Evolutionary conservation across 129 eudicot species (phyloP).

Genomic region (Flaveria bidentis): DNA sequence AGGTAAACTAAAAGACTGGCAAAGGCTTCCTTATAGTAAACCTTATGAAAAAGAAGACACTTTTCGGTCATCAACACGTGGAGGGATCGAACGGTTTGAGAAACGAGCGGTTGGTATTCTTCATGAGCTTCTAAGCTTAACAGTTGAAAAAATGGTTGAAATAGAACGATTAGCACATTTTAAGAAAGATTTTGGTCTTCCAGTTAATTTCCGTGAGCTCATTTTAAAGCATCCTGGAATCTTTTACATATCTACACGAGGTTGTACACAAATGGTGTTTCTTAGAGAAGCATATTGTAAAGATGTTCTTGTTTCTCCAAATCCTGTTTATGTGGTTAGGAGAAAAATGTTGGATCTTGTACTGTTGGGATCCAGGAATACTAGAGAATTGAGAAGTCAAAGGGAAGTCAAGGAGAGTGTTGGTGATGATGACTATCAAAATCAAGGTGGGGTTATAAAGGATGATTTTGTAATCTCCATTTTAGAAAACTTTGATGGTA

Average conservation of each 20-base stretch:
- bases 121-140: slow-evolving; percentile 83
- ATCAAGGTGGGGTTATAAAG: slow-evolving; percentile 30
- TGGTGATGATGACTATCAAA: slow-evolving; percentile 12
- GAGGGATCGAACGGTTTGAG: slow-evolving; percentile 79
- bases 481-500: slow-evolving; percentile 38
- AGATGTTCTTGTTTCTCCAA: slow-evolving; percentile 60
- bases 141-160: slow-evolving; percentile 78
- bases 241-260: slow-evolving; percentile 70
- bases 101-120: slow-evolving; percentile 82
- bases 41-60: slow-evolving; percentile 65
- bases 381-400: slow-evolving; percentile 46
- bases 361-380: slow-evolving; percentile 56
- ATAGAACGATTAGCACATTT: slow-evolving; percentile 75
- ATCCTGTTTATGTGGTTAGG: slow-evolving; percentile 57
- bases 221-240: slow-evolving; percentile 81
- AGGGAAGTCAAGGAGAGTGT: slow-evolving; percentile 40
- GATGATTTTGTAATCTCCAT: slow-evolving; percentile 56
- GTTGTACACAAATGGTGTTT: slow-evolving; percentile 56
- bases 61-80: slow-evolving; percentile 50
- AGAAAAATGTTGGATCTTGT: slow-evolving; percentile 80
- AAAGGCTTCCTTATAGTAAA: slow-evolving; percentile 72
- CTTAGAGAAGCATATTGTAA: slow-evolving; percentile 73
- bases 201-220: slow-evolving; percentile 75
- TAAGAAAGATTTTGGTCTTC: slow-evolving; percentile 70
- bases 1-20: slow-evolving; percentile 79